phyloP scores from a whole-genome alignment of 306 rosid genomes.

The Alnus rubra region DNA sequence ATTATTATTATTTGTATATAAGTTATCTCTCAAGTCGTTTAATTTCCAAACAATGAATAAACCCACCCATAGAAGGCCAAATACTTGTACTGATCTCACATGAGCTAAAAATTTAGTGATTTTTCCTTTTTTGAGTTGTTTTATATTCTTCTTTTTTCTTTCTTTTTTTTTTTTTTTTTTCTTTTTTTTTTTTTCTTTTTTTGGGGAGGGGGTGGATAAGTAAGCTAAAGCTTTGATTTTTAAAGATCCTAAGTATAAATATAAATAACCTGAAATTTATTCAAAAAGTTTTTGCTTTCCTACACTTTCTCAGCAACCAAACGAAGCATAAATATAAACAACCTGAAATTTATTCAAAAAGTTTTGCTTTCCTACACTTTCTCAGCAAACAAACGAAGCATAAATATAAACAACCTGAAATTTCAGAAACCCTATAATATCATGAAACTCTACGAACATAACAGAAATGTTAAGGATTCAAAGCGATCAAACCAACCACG shows the following conservation, averaged over 20 bases:
- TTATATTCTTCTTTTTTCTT: no score
- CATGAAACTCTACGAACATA: background rate
- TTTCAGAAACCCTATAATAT: background rate
- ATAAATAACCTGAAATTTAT: no score
- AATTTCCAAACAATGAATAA: background rate
- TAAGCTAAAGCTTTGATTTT: background rate
- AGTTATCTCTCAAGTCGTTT: background rate
- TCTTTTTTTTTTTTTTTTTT: no score
- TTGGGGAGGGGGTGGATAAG: background rate
- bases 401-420: constrained; percentile 1
- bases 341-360: no score
- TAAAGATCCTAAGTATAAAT: constrained; percentile 1
- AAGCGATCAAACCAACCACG: background rate
- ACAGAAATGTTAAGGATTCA: constrained; percentile 4
- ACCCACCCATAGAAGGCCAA: background rate
- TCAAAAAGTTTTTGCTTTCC: no score
- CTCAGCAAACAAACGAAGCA: constrained; percentile 5
- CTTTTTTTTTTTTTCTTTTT: no score
- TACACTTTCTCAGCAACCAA: no score
- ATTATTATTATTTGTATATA: background rate
- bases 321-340: no score
- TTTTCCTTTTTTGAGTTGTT: no score
- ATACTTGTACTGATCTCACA: background rate
- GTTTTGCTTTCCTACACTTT: background rate
- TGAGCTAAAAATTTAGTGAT: background rate